Percentiles rank a stretch among this genome's conserved stretches.
Evolutionary conservation across 2,329 filamentous ascomycete genomes (phyloP).

Genomic region (Aspergillus unguis): DNA sequence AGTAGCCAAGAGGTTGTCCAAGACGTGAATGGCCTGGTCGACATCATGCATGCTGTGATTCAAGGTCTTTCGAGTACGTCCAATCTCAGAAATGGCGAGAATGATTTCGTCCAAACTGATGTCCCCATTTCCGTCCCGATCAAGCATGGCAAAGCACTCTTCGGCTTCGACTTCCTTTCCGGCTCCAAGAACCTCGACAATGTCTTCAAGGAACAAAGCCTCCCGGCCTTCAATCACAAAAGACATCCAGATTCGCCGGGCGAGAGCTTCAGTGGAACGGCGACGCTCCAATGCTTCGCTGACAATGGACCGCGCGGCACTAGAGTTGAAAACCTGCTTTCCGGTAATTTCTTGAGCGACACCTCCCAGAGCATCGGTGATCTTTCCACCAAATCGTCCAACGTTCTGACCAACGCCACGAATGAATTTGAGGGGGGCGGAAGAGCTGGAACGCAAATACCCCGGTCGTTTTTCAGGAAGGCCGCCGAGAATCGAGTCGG

Average conservation of each 20-base stretch:
- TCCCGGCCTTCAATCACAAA: constrained; percentile 90
- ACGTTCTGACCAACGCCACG: constrained; percentile 68
- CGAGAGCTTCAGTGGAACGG: constrained; percentile 81
- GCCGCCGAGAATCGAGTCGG: constrained; percentile 71
- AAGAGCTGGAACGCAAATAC: constrained; percentile 57
- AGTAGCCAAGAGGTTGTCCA: constrained; percentile 80
- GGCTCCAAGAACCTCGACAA: constrained; percentile 80
- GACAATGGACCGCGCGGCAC: constrained; percentile 84
- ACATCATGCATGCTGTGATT: constrained; percentile 95
- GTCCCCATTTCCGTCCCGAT: constrained; percentile 87
- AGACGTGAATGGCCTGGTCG: constrained; percentile 84
- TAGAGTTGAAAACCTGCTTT: constrained; percentile 91
- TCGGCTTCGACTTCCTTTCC: constrained; percentile 74
- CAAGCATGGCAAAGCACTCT: constrained; percentile 76
- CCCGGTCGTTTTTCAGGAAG: constrained; percentile 41
- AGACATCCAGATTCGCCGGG: constrained; percentile 96
- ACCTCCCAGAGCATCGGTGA: constrained; percentile 89
- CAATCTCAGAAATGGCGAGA: constrained; percentile 77
- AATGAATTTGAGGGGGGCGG: constrained; percentile 75
- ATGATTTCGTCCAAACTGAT: constrained; percentile 96
- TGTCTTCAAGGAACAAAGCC: constrained; percentile 72
- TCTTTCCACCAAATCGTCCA: constrained; percentile 83
- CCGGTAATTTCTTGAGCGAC: constrained; percentile 93
- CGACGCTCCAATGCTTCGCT: constrained; percentile 83
- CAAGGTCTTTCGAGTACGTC: constrained; percentile 82